Evolutionary conservation across 192 early-diverging fungal species (phyloP).

Genomic region (Pilobolus umbonatus): DNA sequence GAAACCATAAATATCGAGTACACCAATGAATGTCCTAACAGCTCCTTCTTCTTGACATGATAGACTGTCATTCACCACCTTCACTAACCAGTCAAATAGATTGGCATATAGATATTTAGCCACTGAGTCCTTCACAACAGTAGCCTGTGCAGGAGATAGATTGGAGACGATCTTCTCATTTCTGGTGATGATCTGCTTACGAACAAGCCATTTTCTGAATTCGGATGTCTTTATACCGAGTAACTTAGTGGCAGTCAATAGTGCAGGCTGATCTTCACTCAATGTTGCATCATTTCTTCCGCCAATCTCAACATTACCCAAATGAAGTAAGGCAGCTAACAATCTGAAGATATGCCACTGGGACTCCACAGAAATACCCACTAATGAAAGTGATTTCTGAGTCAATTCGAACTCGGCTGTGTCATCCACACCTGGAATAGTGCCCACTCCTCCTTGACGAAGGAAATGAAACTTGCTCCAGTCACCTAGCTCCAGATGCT

Average conservation of each 20-base stretch:
- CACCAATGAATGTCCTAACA: conserved; percentile 83
- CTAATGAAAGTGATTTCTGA: conserved; percentile 76
- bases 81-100: conserved; percentile 96
- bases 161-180: conserved; percentile 89
- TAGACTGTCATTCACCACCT: conserved; percentile 82
- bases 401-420: conserved; percentile 87
- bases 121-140: conserved; percentile 85
- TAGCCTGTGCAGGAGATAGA: conserved; percentile 67
- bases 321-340: conserved; percentile 89
- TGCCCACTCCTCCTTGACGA: conserved; percentile 74
- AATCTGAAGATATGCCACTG: conserved; percentile 91
- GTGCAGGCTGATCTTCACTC: conserved; percentile 71
- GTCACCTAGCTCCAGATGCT: conserved; percentile 69
- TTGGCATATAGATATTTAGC: conserved; percentile 96
- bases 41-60: conserved; percentile 43
- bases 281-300: conserved; percentile 67
- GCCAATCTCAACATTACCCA: conserved; percentile 90
- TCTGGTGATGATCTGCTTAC: conserved; percentile 90
- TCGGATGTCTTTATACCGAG: conserved; percentile 75
- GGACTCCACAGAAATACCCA: conserved; percentile 75
- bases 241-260: conserved; percentile 62
- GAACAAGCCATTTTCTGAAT: conserved; percentile 94
- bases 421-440: conserved; percentile 86
- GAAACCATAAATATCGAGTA: conserved; percentile 99
- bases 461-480: conserved; percentile 82